Conservation (phyloP, 2,329 filamentous ascomycete genomes). For the Simplicillium aogashimaense region DNA sequence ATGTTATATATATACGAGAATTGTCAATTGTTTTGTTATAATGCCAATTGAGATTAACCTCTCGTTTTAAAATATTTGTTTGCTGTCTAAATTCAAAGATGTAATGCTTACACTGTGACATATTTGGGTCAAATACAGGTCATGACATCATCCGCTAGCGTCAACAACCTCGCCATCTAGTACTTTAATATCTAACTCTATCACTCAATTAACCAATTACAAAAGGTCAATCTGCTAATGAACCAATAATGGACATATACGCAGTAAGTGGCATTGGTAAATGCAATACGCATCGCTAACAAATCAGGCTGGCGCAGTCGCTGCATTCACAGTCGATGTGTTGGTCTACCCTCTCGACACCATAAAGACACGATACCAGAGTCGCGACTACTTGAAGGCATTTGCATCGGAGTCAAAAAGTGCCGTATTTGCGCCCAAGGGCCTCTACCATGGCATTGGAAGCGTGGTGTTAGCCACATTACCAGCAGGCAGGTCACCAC, state of each 20-base stretch:
- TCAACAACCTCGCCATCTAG: no score
- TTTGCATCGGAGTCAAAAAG: slow-evolving; percentile 49
- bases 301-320: slow-evolving; percentile 66
- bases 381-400: slow-evolving; percentile 59
- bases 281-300: neutral
- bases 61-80: no score
- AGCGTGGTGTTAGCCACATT: slow-evolving; percentile 78
- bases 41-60: no score
- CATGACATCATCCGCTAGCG: no score
- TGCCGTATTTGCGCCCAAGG: slow-evolving; percentile 49
- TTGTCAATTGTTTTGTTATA: no score
- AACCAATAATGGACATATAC: slow-evolving; percentile 19
- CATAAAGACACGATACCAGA: slow-evolving; percentile 78
- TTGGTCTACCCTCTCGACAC: slow-evolving; percentile 85
- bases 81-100: no score
- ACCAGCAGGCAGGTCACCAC: slow-evolving; percentile 61
- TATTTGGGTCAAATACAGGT: no score
- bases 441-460: slow-evolving; percentile 79
- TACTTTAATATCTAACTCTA: no score
- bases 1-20: no score
- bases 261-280: slow-evolving; percentile 12
- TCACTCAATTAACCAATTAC: no score
- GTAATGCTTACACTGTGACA: no score
- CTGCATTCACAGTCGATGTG: slow-evolving; percentile 78
- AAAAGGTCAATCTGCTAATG: no score